Conservation (phyloP, 495 filamentous ascomycete genomes). For the Aspergillus olivimuriae region DNA sequence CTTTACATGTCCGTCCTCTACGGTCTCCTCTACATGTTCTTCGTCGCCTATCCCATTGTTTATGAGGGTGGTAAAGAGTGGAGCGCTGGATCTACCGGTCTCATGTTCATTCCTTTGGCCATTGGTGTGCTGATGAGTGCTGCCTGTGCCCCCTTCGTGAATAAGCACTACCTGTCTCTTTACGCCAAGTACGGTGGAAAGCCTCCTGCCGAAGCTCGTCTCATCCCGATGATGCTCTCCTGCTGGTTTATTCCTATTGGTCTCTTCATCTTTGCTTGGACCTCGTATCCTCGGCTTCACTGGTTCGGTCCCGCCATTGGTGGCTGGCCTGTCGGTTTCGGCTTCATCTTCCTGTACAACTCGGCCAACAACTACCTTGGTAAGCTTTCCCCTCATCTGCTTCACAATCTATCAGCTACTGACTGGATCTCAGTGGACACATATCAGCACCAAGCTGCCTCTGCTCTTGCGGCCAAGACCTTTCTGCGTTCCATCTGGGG, state of each 20-base stretch:
- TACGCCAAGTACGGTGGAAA: slow-evolving; percentile 53
- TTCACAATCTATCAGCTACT: slow-evolving; percentile 1
- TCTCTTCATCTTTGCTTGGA: slow-evolving; percentile 82
- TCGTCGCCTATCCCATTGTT: slow-evolving; percentile 73
- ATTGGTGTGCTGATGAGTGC: slow-evolving; percentile 62
- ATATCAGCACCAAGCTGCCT: slow-evolving; percentile 80
- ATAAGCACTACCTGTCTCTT: slow-evolving; percentile 66
- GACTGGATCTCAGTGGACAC: slow-evolving; percentile 54
- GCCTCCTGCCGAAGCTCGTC: slow-evolving; percentile 66
- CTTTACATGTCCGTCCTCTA: slow-evolving; percentile 77
- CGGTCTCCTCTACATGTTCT: slow-evolving; percentile 78
- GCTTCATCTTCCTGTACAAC: slow-evolving; percentile 84
- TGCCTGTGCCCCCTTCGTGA: slow-evolving; percentile 61
- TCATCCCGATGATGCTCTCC: slow-evolving; percentile 79
- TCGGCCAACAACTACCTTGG: slow-evolving; percentile 72
- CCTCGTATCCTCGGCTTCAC: slow-evolving; percentile 55
- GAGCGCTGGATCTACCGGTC: slow-evolving; percentile 60
- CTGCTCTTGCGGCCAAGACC: slow-evolving; percentile 78
- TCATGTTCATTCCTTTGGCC: slow-evolving; percentile 76
- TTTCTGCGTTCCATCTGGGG: slow-evolving; percentile 77
- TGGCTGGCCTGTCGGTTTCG: slow-evolving; percentile 73
- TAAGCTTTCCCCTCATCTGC: slow-evolving; percentile 13
- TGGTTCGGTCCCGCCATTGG: slow-evolving; percentile 70
- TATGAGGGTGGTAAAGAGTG: slow-evolving; percentile 70
- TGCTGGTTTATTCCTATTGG: slow-evolving; percentile 76